Evolutionary conservation across 2,329 filamentous ascomycete species (phyloP), one percentile per base, ranked within the genome.

Genomic region (Camptophora hylomeconis): DNA sequence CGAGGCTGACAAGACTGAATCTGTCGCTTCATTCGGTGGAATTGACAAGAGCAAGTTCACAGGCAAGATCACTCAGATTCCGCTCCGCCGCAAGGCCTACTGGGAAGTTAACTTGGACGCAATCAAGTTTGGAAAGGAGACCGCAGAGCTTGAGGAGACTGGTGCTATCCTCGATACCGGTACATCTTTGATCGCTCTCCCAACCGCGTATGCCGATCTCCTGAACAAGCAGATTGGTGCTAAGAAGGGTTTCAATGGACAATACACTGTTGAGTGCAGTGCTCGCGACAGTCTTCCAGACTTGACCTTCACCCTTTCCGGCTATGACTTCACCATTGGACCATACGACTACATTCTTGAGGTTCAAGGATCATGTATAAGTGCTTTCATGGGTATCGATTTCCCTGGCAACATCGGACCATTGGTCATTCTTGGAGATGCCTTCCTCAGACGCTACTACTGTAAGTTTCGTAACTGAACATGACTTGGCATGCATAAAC

Each of bases 21-120:
- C 86, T 22, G 86, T 86, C 62, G 86, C 76, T 36, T 75, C 77
- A 44, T 98, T 98, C 44, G 87, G 87, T 56, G 87, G 87, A 43
- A 60, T 93, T 38, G 77, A 95, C 58, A 64, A 83, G 62, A 63
- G 66, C 52, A 83, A 89, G 67, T 79, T 72, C 59, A 75, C 69
- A 20, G 89, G 89, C 50, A 77, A 95, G 58, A 71, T 98, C 49
- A 81, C 76, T 54, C 92, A 84, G 58, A 83, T 98, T 45, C 89
- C 89, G 31, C 73, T 98, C 46, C 82, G 89, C 58, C 82, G 89
- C 56, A 95, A 95, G 78, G 89, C 89, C 27, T 98, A 98, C 72
- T 98, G 89, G 89, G 89, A 98, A 70, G 87, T 98, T 32, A 86
- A 95, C 50, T 75, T 98, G 38, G 78, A 95, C 50, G 69, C 83